Conservation (phyloP, 2,329 filamentous ascomycete genomes). For the Aspergillus sp. region DNA sequence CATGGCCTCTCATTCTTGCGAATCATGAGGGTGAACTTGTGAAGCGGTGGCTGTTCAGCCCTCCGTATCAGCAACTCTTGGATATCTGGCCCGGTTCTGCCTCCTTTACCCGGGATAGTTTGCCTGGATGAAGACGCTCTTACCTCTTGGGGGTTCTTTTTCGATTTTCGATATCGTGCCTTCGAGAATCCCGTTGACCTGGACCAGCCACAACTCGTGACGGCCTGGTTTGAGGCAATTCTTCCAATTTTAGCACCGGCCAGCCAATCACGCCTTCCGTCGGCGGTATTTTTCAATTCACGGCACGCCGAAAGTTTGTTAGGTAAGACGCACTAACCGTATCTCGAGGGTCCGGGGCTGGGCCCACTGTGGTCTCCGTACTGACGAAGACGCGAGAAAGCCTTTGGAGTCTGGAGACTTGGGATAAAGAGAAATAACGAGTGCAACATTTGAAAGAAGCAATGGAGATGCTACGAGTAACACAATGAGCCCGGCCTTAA, state of each 20-base stretch:
- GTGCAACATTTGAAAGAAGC: background rate
- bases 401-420: background rate
- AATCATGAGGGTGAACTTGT: constrained; percentile 1
- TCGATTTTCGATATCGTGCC: background rate
- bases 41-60: constrained; percentile 5
- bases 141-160: background rate
- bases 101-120: background rate
- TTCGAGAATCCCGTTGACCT: background rate
- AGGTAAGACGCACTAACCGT: constrained; percentile 6
- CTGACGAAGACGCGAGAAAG: background rate
- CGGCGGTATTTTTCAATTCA: constrained; percentile 21
- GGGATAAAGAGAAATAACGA: background rate
- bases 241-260: constrained; percentile 21
- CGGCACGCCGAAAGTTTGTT: constrained; percentile 5
- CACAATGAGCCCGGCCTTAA: background rate
- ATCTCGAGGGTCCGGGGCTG: background rate
- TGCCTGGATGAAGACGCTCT: background rate
- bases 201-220: constrained; percentile 2
- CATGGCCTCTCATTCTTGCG: background rate
- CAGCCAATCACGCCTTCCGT: constrained; percentile 16
- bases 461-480: background rate
- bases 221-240: constrained; percentile 15
- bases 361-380: background rate
- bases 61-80: background rate
- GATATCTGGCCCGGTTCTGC: background rate